Evolutionary conservation across 78 protist genomes (phyloP), one percentile per base, ranked within the genome.

Genomic region (Polysphondylium violaceum): DNA sequence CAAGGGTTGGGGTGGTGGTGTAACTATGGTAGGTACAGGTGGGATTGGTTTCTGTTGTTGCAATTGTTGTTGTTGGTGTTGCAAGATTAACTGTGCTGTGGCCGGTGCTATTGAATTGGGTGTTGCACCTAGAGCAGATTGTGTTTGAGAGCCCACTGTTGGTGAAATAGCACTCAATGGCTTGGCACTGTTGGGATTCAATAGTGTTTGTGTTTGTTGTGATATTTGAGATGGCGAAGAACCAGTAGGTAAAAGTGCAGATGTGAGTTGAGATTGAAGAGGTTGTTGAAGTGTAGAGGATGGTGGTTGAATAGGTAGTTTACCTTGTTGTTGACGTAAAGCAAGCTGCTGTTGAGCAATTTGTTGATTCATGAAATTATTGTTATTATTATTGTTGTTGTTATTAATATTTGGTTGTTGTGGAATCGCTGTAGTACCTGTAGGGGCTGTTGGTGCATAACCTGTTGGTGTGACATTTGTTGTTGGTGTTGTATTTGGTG

Each of bases 1-100:
- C 0, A 23, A 56, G 63, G 14, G 67, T 50, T 50, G 63, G 56
- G 36, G 25, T 68, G 51, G 74, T 59, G 63, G 41, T 50, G 65
- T 7, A 47, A 12, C 36, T 4, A 38, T 47, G 6, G 27, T 36
- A 47, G 76, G 23, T 40, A 59, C n/a, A 44, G 43, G 44, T 31
- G 51, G 27, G 9, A 21, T 12, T 65, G 50, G 27, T 6, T 6
- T 29, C 31, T 61, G 41, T 3, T 5, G 44, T 40, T 76, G 40
- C 16, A 9, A 23, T 33, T 35, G 67, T 11, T 55, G 51, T 23
- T 17, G 27, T 56, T 36, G 76, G 53, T 67, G 74, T n/a, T 33
- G 76, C 3, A 3, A 25, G 8, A 41, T 9, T n/a, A n/a, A n/a
- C n/a, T n/a, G n/a, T n/a, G n/a, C n/a, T n/a, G n/a, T n/a, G n/a